These are phyloP conservation scores for Paxillus involutus DNA, from an alignment of 768 basidiomycete genomes.

Conservation along the genomic window DNA sequence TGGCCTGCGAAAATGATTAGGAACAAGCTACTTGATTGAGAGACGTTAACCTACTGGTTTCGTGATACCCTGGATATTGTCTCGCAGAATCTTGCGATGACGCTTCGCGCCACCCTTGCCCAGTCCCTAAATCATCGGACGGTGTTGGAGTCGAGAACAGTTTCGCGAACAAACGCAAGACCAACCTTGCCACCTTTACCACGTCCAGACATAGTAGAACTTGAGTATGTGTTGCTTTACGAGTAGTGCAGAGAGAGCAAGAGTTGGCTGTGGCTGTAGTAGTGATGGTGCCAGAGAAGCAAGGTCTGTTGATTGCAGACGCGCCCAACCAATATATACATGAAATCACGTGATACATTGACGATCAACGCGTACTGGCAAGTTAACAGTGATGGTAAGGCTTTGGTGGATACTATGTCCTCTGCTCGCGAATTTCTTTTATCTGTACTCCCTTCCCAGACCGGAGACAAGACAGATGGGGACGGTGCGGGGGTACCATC, in stretches of 20 bases:
- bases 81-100: slow-evolving; percentile 81
- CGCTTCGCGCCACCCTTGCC: slow-evolving; percentile 85
- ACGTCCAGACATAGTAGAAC: slow-evolving; percentile 69
- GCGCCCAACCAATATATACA: neutral
- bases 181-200: slow-evolving; percentile 77
- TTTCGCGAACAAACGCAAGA: neutral
- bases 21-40: neutral
- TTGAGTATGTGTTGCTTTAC: slow-evolving; percentile 2
- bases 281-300: slow-evolving; percentile 4
- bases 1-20: slow-evolving; percentile 20
- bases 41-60: slow-evolving; percentile 13
- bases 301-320: neutral
- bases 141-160: neutral
- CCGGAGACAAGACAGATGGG: slow-evolving; percentile 10
- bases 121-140: slow-evolving; percentile 49
- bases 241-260: neutral
- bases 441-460: slow-evolving; percentile 24
- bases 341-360: slow-evolving; percentile 2
- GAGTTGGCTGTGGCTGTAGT: neutral
- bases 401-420: neutral
- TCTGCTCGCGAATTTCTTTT: slow-evolving; percentile 26
- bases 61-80: slow-evolving; percentile 61
- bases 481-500: slow-evolving; percentile 41
- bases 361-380: neutral
- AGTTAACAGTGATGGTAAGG: too few relatives aligned